A percentile compares a stretch with the other conserved stretches of the same genome.
Conservation (phyloP, 805 yeast genomes). For the Lipomyces chichibuensis region DNA sequence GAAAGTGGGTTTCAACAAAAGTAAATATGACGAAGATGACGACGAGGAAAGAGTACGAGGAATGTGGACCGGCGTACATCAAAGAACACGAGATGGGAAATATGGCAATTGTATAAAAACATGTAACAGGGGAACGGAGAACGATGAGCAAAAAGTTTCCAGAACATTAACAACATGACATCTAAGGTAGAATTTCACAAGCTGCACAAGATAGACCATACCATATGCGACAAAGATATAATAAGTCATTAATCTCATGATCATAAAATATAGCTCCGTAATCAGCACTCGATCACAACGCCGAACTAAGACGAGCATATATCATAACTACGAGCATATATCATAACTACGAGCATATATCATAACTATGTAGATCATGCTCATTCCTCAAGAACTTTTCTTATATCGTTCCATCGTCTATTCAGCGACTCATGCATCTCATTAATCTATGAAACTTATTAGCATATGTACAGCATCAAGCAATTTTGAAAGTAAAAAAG, state of each 20-base stretch:
- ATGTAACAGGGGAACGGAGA: too few species aligned
- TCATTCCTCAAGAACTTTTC: slow-evolving; percentile 39
- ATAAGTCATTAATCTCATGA: neutral
- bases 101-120: slow-evolving; percentile 26
- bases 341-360: neutral
- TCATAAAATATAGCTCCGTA: neutral
- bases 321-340: neutral
- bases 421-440: slow-evolving; percentile 42
- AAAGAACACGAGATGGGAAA: slow-evolving; percentile 85
- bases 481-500: neutral
- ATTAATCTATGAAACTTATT: slow-evolving; percentile 28
- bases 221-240: neutral
- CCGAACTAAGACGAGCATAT: neutral
- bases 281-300: neutral
- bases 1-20: slow-evolving; percentile 64
- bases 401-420: slow-evolving; percentile 44
- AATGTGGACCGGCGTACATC: slow-evolving; percentile 85
- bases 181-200: neutral
- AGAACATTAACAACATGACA: neutral
- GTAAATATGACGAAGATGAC: slow-evolving; percentile 52
- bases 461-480: slow-evolving; percentile 6
- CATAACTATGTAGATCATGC: neutral
- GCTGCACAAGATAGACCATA: neutral
- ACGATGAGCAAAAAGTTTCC: neutral
- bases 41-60: slow-evolving; percentile 76